A percentile compares a stretch with the other conserved stretches of the same genome.
phyloP scores from a whole-genome alignment of 2,329 filamentous ascomycete species.

The Fusarium sp. region DNA sequence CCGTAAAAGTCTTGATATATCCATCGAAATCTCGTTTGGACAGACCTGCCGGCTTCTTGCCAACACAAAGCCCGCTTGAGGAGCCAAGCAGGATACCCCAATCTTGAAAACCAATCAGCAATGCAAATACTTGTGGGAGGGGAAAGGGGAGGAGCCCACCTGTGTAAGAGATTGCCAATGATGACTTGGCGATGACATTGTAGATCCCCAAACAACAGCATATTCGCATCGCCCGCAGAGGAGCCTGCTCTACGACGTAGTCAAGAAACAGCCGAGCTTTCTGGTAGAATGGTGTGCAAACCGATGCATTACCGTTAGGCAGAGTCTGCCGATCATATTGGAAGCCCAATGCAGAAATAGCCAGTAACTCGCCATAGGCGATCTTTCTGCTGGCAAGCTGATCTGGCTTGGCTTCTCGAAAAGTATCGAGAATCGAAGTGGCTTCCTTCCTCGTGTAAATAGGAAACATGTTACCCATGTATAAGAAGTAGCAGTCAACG shows the following conservation, averaged over 20 bases:
- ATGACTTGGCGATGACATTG: not conserved
- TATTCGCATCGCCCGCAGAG: not conserved
- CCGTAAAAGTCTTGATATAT: not conserved
- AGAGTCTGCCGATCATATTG: not conserved
- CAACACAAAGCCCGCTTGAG: rapidly evolving
- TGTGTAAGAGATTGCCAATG: not conserved
- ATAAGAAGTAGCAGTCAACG: not conserved
- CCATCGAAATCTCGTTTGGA: rapidly evolving
- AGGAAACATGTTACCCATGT: not conserved
- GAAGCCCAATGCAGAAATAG: not conserved
- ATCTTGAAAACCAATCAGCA: not conserved
- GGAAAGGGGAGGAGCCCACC: not conserved
- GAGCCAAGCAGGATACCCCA: not conserved
- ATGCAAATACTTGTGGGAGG: not conserved
- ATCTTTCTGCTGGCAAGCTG: rapidly evolving
- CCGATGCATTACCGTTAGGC: rapidly evolving
- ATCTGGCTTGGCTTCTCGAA: rapidly evolving
- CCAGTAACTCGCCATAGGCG: not conserved
- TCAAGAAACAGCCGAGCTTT: not conserved
- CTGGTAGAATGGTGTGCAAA: not conserved
- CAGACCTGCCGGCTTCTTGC: rapidly evolving
- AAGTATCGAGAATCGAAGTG: rapidly evolving
- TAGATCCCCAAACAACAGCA: not conserved
- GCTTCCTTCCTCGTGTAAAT: not conserved
- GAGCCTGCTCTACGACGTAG: not conserved